Conservation (phyloP, 2,329 filamentous ascomycete species). For the Endothia cerciana region DNA sequence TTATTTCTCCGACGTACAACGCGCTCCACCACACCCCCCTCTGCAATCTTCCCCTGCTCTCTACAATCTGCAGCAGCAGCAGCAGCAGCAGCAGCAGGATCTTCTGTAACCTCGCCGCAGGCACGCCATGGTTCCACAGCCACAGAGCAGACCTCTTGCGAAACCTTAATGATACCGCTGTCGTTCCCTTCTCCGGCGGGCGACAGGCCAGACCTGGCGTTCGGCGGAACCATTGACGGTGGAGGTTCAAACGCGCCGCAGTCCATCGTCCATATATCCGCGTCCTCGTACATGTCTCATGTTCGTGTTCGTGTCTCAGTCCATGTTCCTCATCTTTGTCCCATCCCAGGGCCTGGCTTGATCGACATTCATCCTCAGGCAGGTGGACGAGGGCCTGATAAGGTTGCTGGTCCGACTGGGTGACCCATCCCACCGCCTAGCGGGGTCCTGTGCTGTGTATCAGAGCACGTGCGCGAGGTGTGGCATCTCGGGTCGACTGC, state of each 20-base stretch:
- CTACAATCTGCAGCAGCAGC: too few relatives aligned
- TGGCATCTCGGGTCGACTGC: slow-evolving; percentile 6
- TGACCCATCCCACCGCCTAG: neutral
- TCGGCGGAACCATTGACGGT: neutral
- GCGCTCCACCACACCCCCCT: neutral
- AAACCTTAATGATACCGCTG: neutral
- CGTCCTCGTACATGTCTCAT: neutral
- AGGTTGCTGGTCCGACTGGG: neutral
- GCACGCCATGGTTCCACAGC: neutral
- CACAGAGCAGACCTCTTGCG: neutral
- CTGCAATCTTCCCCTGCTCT: neutral
- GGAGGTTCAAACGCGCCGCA: neutral
- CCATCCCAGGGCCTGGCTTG: too few relatives aligned
- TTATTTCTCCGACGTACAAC: too few relatives aligned
- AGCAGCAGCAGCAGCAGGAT: too few relatives aligned
- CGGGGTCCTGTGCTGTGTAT: neutral
- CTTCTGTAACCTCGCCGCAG: neutral
- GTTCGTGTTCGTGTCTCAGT: neutral
- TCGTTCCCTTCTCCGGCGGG: neutral
- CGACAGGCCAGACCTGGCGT: neutral
- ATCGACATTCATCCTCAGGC: too few relatives aligned
- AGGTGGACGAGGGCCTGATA: neutral
- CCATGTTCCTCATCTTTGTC: too few relatives aligned
- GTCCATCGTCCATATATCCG: neutral
- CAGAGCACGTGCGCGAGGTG: neutral